A percentile compares a stretch with the other conserved stretches of the same genome.
Evolutionary conservation across 2,329 filamentous ascomycete genomes (phyloP).

Genomic region (Ceratocystis colombiana): DNA sequence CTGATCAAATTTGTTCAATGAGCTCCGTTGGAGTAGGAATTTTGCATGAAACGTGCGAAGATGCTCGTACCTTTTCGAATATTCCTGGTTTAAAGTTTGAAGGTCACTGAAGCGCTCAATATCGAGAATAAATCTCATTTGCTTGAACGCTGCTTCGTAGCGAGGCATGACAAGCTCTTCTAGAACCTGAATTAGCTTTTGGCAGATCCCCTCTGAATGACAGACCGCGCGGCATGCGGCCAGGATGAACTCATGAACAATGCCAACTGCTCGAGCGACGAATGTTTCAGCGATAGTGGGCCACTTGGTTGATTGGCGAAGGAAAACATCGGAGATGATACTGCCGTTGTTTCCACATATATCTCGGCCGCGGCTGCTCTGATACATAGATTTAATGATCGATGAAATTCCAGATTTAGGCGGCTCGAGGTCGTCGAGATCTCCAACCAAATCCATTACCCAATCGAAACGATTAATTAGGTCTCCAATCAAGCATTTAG

Average conservation of each 20-base stretch:
- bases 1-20: no score
- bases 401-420: conserved; percentile 26
- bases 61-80: neutral
- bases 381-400: conserved; percentile 29
- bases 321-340: conserved; percentile 28
- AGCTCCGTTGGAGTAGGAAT: neutral
- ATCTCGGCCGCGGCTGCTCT: conserved; percentile 29
- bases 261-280: conserved; percentile 29
- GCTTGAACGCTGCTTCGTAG: conserved; percentile 29
- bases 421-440: conserved; percentile 12
- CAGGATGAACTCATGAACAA: conserved; percentile 31
- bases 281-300: conserved; percentile 28
- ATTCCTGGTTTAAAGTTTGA: conserved; percentile 30
- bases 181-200: conserved; percentile 28
- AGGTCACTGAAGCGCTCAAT: conserved; percentile 30
- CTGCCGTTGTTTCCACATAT: conserved; percentile 28
- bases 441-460: conserved; percentile 22
- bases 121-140: conserved; percentile 28
- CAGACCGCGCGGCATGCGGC: conserved; percentile 27
- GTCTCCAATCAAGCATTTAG: neutral
- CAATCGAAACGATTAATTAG: neutral
- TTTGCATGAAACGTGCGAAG: conserved; percentile 14
- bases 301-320: conserved; percentile 32
- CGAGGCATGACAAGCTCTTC: conserved; percentile 27
- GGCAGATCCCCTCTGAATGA: conserved; percentile 23